These are phyloP conservation scores for Acer saccharum DNA, from an alignment of 345 rosid species.

Conservation along the genomic window DNA sequence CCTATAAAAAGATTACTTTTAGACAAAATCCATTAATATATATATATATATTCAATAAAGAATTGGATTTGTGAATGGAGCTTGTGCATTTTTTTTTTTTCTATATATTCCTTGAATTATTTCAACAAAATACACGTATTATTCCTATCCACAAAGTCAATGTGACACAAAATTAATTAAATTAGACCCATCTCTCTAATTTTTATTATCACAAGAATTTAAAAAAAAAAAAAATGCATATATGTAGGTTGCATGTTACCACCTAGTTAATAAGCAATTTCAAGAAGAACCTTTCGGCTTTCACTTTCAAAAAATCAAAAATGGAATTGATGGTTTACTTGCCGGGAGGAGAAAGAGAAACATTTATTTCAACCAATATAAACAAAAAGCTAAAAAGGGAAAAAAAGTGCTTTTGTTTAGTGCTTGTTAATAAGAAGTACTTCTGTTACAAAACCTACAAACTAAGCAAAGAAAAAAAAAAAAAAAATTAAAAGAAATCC, in stretches of 20 bases:
- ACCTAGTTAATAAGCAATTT: too few species aligned
- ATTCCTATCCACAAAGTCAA: neutral
- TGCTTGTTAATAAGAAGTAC: neutral
- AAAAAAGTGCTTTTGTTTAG: neutral
- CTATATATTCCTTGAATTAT: too few species aligned
- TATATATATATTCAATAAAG: too few species aligned
- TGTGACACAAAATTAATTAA: neutral
- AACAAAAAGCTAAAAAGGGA: neutral
- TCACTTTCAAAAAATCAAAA: constrained; percentile 20
- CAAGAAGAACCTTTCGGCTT: constrained; percentile 8
- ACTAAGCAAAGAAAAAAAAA: constrained; percentile 10
- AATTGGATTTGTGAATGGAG: neutral
- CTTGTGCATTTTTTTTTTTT: neutral
- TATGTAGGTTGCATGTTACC: too few species aligned
- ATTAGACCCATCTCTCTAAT: neutral
- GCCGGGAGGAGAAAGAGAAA: constrained; percentile 26
- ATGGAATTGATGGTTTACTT: constrained; percentile 29
- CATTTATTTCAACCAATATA: too few species aligned
- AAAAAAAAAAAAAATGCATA: too few species aligned
- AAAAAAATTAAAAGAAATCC: neutral
- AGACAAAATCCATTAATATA: neutral
- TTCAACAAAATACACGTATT: neutral
- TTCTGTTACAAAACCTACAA: neutral
- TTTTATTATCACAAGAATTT: too few species aligned
- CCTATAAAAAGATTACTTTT: neutral